phyloP scores from a whole-genome alignment of 768 basidiomycete species.

The Sarcodon sp. region DNA sequence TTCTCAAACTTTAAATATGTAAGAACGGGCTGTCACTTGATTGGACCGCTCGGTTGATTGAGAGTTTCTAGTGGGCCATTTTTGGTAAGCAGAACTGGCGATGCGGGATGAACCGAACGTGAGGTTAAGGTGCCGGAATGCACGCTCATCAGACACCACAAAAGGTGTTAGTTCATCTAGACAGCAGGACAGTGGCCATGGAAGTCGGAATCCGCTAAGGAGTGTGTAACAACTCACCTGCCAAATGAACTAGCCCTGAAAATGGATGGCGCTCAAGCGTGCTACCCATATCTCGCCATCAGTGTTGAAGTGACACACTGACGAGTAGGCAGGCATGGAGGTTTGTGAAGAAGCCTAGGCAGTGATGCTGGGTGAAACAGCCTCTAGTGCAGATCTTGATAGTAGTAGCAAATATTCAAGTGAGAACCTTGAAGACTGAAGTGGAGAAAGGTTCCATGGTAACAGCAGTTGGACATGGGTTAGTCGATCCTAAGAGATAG shows the following conservation, averaged over 20 bases:
- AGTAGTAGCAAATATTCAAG: conserved; percentile 84
- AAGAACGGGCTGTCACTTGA: conserved; percentile 38
- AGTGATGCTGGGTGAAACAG: conserved; percentile 62
- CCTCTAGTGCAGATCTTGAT: conserved; percentile 84
- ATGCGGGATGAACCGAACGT: conserved; percentile 64
- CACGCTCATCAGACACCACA: too few relatives aligned
- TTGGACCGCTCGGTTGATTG: conserved; percentile 39
- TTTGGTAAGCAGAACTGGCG: conserved; percentile 65
- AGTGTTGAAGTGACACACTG: conserved; percentile 56
- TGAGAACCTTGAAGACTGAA: conserved; percentile 81
- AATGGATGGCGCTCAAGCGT: too few relatives aligned
- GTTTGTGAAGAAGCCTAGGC: conserved; percentile 71
- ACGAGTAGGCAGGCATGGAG: conserved; percentile 74
- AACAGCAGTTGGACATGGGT: conserved; percentile 82
- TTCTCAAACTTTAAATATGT: conserved; percentile 61
- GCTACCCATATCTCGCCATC: conserved; percentile 77
- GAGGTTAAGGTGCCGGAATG: too few relatives aligned
- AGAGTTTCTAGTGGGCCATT: conserved; percentile 65
- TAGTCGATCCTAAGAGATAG: conserved; percentile 76
- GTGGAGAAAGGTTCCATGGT: conserved; percentile 83
- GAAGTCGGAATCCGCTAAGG: too few relatives aligned
- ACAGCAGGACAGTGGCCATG: too few relatives aligned
- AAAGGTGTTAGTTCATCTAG: too few relatives aligned
- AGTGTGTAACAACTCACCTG: too few relatives aligned
- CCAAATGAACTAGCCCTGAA: too few relatives aligned